Conservation (phyloP, 768 basidiomycete species). For the Pleurotus pulmonarius region DNA sequence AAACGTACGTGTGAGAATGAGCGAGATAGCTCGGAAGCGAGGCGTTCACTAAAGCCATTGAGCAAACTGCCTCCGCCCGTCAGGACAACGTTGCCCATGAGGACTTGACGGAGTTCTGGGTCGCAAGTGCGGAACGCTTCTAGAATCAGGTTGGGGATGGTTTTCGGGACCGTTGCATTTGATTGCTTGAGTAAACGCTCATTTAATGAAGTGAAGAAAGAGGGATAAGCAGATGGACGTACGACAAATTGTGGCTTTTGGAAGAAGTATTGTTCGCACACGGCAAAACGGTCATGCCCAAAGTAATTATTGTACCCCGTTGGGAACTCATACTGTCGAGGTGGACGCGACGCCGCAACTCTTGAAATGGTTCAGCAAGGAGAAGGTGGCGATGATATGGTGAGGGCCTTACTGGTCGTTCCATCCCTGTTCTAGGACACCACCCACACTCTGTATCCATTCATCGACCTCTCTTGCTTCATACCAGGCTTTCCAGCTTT, state of each 20-base stretch:
- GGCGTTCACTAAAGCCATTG: constrained; percentile 80
- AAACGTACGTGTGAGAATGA: constrained; percentile 74
- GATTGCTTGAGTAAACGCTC: constrained; percentile 27
- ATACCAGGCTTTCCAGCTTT: constrained; percentile 79
- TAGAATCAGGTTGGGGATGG: constrained; percentile 70
- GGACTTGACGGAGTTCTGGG: constrained; percentile 84
- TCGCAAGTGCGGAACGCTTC: constrained; percentile 84
- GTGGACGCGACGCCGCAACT: constrained; percentile 49
- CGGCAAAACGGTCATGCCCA: constrained; percentile 73
- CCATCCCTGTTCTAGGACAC: constrained; percentile 84
- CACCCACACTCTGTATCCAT: constrained; percentile 87
- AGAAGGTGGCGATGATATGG: too few species aligned
- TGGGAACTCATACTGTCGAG: constrained; percentile 89
- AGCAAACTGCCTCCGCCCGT: constrained; percentile 93
- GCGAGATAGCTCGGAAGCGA: constrained; percentile 70
- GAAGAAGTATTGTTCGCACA: constrained; percentile 88
- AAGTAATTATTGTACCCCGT: constrained; percentile 88
- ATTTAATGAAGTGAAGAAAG: neutral
- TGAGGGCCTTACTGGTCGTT: constrained; percentile 69
- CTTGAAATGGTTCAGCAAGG: constrained; percentile 29
- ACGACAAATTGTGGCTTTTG: constrained; percentile 59
- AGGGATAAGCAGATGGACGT: constrained; percentile 14
- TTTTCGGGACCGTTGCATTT: constrained; percentile 72
- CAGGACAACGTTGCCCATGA: constrained; percentile 91
- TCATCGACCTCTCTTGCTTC: constrained; percentile 84